Base-by-base conservation (phyloP, 176 grass and related monocot species). In the Rhynchospora tenuis region DNA sequence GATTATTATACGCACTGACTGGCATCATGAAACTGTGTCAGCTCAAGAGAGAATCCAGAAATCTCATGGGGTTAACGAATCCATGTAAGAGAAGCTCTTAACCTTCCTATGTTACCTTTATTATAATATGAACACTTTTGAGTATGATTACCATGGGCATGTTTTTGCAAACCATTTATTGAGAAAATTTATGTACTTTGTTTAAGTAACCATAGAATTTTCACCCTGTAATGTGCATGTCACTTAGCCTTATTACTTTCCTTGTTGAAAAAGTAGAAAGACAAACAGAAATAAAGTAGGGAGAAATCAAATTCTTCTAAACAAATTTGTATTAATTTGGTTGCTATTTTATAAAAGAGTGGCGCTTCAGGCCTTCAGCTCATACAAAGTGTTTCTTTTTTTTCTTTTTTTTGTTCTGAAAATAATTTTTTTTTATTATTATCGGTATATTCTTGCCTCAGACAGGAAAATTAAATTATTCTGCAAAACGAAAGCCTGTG, bases 21-120 rank as follows among this genome's bases (percentile, higher is more conserved):
- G 96, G 96, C 73, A 91, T 28, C 82, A 90, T 77, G 91, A 98
- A 89, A 84, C 90, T 75, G 84, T 88, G 76, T 75, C 46, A 3
- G 83, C 93, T 44, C 52, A 4, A 65, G 83, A 27, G 68, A 87
- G 84, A 86, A 86, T 92, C 83, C 61, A 87, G 47, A 78, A 16
- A 72, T 74, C 88, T 83, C 82, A 84, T 60, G 85, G 50, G 31
- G 84, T 29, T 16, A 15, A 8, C 0, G 29, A 33, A 58, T 78
- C 50, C 28, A 7, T 3, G 5, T 57, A 78, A 78, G 10, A 55
- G 7, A 26, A 57, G 38, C 10, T 16, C 24, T 57, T 79, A 31
- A 31, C 24, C 7, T 33, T 1, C 1, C 15, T 17, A 7, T 59
- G n/a, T 79, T 79, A 16, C 8, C 17, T 79, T 56, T 47, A 56